Evolutionary conservation across 306 rosid species (phyloP), one percentile per base, ranked within the genome.

Genomic region (Astragalus glycyphyllos): DNA sequence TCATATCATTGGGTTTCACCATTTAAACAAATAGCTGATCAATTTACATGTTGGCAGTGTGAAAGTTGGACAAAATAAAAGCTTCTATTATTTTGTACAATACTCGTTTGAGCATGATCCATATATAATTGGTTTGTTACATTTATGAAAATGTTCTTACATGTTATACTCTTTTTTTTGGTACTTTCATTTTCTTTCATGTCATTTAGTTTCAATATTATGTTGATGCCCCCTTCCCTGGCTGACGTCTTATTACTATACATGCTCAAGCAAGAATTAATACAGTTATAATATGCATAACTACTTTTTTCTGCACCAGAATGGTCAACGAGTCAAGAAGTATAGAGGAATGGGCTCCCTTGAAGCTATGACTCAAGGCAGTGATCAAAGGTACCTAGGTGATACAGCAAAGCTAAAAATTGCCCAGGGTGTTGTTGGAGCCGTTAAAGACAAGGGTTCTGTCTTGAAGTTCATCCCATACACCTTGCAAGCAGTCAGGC

Each of bases 301-400:
- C 61, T 64, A 53, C 8, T 55, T 63, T 84, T 84, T 76, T 49
- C 20, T 62, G 41, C 73, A 11, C 67, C 82, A 94, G 99, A 84
- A 91, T 84, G 96, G 96, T 68, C 71, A 40, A 37, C 86, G 86
- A n/a, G 74, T 94, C 1, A 94, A 94, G 65, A 94, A 86, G 65
- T 91, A 94, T 51, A 73, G 97, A 67, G 97, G 97, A 72, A 94
- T 94, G 99, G 97, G 99, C 37, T 94, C 96, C 37, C 80, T 94
- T 71, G 99, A 94, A 87, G 99, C 99, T 60, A 94, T 94, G 97
- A 91, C 88, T 14, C 92, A 91, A 78, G 99, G 99, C 6, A 94
- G 99, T 54, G 99, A 94, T 62, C 83, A 81, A 7, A 83, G 99
- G 79, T 91, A 94, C 78, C 76, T 91, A 73, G 97, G 96, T 4